These are phyloP conservation scores for Scutellaria baicalensis DNA, from an alignment of 257 asterid species.

Conservation along the genomic window DNA sequence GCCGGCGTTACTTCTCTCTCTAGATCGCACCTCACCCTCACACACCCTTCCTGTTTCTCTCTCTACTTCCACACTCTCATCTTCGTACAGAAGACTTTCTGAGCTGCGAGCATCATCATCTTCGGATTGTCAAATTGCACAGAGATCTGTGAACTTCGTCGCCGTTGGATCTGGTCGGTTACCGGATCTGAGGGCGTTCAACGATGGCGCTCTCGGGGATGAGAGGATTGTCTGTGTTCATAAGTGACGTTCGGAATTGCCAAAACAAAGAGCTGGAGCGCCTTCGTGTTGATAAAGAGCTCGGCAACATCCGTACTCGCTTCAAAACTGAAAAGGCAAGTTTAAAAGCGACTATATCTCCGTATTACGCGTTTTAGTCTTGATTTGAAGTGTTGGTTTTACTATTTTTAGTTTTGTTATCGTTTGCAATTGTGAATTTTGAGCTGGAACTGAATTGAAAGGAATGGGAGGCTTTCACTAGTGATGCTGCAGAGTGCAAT, in stretches of 20 bases:
- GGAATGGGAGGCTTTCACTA: neutral
- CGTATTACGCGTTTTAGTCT: neutral
- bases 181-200: constrained; percentile 43
- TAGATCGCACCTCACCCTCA: constrained; percentile 36
- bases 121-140: neutral
- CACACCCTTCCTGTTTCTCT: too few relatives aligned
- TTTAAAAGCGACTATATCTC: constrained; percentile 1
- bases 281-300: constrained; percentile 97
- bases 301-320: constrained; percentile 84
- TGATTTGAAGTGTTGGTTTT: neutral
- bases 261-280: constrained; percentile 96
- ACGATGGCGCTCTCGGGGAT: constrained; percentile 98
- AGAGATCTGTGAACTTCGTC: constrained; percentile 24
- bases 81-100: neutral
- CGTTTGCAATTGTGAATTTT: neutral
- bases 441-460: constrained; percentile 20
- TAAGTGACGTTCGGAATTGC: constrained; percentile 93
- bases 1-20: constrained; percentile 50
- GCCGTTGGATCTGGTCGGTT: constrained; percentile 48
- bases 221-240: constrained; percentile 98
- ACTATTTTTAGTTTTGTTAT: neutral
- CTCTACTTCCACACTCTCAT: constrained; percentile 1
- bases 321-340: constrained; percentile 88
- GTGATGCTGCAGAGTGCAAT: constrained; percentile 1
- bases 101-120: neutral